phyloP scores from a whole-genome alignment of 768 basidiomycete species.

The Amanita exitialis region DNA sequence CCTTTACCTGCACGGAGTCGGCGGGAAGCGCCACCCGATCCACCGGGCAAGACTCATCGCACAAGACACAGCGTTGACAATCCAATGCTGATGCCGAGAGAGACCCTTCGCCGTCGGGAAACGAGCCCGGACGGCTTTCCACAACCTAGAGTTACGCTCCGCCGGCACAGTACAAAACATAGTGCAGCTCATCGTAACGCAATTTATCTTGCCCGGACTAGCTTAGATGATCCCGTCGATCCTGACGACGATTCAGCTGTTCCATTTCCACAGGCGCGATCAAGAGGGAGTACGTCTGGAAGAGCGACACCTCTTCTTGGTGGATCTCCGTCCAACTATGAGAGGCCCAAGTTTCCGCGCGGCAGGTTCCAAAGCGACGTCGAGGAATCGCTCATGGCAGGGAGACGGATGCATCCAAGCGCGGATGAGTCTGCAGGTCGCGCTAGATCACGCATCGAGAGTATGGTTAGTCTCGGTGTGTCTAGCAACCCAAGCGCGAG shows the following conservation, averaged over 20 bases:
- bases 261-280: constrained; percentile 57
- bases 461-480: constrained; percentile 52
- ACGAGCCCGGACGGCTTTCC: constrained; percentile 45
- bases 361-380: constrained; percentile 70
- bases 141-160: constrained; percentile 32
- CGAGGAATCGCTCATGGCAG: constrained; percentile 37
- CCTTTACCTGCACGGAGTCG: constrained; percentile 38
- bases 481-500: constrained; percentile 49
- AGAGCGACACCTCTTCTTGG: constrained; percentile 22
- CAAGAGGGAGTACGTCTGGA: constrained; percentile 36
- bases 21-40: constrained; percentile 34
- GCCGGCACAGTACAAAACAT: constrained; percentile 51
- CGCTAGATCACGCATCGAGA: constrained; percentile 59
- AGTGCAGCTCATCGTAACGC: constrained; percentile 29
- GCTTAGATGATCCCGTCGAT: constrained; percentile 21
- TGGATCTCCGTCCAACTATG: constrained; percentile 19
- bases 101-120: constrained; percentile 38
- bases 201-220: constrained; percentile 29
- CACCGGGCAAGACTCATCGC: constrained; percentile 50
- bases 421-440: constrained; percentile 59
- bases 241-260: constrained; percentile 33
- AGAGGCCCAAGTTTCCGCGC: constrained; percentile 35
- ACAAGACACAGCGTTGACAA: constrained; percentile 56
- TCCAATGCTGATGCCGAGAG: constrained; percentile 38
- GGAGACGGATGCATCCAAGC: constrained; percentile 47